A percentile compares a stretch with the other conserved stretches of the same genome.
These are phyloP conservation scores for Magnaporthales sp. DNA, from an alignment of 2,329 filamentous ascomycete species.

Conservation along the genomic window DNA sequence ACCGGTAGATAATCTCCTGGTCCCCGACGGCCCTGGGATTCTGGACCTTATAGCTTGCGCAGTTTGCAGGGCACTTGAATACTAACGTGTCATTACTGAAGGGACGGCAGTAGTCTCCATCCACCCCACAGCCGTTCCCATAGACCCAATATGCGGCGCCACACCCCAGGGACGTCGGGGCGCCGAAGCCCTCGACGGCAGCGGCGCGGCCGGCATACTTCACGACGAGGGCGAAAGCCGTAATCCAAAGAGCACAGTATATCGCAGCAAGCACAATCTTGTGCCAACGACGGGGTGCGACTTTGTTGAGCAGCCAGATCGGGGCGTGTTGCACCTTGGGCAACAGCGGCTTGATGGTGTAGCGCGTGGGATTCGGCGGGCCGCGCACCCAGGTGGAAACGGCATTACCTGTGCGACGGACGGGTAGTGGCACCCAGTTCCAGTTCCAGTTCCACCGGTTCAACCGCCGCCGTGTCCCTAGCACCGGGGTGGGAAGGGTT, in stretches of 20 bases:
- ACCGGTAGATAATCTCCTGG: slow-evolving; percentile 53
- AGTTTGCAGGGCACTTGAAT: slow-evolving; percentile 69
- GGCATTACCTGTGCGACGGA: slow-evolving; percentile 35
- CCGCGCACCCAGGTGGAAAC: slow-evolving; percentile 44
- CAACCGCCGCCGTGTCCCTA: not conserved
- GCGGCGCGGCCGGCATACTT: slow-evolving; percentile 49
- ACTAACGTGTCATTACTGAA: slow-evolving; percentile 62
- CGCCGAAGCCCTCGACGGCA: slow-evolving; percentile 60
- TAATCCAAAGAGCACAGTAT: slow-evolving; percentile 59
- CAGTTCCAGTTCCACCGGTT: slow-evolving; percentile 34
- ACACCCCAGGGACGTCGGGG: slow-evolving; percentile 57
- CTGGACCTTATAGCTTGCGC: slow-evolving; percentile 53
- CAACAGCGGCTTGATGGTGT: slow-evolving; percentile 51
- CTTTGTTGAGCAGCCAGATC: slow-evolving; percentile 51
- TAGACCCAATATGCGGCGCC: slow-evolving; percentile 61
- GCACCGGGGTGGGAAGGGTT: not conserved
- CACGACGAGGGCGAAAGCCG: slow-evolving; percentile 61
- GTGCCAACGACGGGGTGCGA: slow-evolving; percentile 50
- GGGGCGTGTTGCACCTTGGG: slow-evolving; percentile 61
- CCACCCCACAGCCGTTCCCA: slow-evolving; percentile 64
- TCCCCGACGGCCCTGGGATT: slow-evolving; percentile 70
- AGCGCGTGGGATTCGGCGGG: slow-evolving; percentile 41
- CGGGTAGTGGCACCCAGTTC: slow-evolving; percentile 51
- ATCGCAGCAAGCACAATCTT: slow-evolving; percentile 46
- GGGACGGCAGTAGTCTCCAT: slow-evolving; percentile 66